phyloP scores from a whole-genome alignment of 2,329 filamentous ascomycete species.

The Alternaria metachromatica region DNA sequence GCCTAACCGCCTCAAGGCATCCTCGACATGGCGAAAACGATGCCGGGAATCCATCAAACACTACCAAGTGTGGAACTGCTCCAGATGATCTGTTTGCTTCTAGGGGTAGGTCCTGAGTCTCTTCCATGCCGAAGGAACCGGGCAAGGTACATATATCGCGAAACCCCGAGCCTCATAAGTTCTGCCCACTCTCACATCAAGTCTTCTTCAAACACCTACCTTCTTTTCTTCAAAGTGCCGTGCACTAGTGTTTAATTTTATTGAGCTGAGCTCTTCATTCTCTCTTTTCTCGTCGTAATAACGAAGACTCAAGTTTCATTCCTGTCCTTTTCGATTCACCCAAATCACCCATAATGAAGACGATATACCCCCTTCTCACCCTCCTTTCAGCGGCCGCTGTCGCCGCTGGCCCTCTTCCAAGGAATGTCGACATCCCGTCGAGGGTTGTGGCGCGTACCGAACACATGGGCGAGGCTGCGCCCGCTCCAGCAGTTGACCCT shows the following conservation, averaged over 20 bases:
- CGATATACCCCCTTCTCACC: conserved; percentile 30
- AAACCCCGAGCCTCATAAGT: conserved; percentile 1
- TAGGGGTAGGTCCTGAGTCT: conserved; percentile 8
- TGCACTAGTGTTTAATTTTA: conserved; percentile 30
- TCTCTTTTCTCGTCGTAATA: conserved; percentile 15
- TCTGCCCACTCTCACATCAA: conserved; percentile 7
- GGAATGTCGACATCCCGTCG: conserved; percentile 11
- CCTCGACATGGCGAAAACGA: conserved; percentile 10
- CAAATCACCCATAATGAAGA: conserved; percentile 29
- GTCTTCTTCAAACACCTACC: conserved; percentile 13
- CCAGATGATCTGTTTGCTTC: conserved; percentile 17
- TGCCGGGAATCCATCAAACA: conserved; percentile 20
- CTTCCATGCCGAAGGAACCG: conserved; percentile 3
- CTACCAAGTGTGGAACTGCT: conserved; percentile 11
- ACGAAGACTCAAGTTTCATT: not conserved
- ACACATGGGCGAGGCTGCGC: conserved; percentile 6
- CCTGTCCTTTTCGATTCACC: not conserved
- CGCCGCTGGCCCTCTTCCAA: conserved; percentile 28
- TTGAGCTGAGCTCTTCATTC: conserved; percentile 33
- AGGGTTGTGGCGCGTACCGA: conserved; percentile 21
- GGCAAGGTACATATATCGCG: conserved; percentile 18
- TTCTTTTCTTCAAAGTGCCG: conserved; percentile 28
- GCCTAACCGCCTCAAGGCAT: conserved; percentile 18
- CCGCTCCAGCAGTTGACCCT: conserved; percentile 13
- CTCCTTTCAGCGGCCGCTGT: conserved; percentile 28